These are phyloP conservation scores for Euryodendron excelsum DNA, from an alignment of 148 eudicot species.

Conservation along the genomic window DNA sequence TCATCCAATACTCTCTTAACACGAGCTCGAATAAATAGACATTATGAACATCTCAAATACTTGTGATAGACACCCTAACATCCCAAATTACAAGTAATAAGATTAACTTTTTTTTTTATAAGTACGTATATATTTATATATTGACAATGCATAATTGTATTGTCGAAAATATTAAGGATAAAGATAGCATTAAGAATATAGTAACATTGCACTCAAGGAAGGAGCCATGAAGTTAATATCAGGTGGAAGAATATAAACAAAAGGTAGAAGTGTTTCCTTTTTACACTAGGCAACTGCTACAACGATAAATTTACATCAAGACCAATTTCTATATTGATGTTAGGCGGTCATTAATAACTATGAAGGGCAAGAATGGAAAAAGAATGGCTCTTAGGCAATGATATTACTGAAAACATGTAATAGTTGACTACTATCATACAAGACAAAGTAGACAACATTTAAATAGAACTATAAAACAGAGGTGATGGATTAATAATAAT, in stretches of 20 bases:
- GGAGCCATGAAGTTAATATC: background rate
- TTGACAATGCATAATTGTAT: too few relatives aligned
- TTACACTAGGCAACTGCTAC: background rate
- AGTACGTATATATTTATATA: too few relatives aligned
- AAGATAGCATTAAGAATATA: background rate
- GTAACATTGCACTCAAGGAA: background rate
- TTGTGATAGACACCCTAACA: too few relatives aligned
- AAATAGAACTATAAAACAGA: background rate
- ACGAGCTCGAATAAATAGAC: too few relatives aligned
- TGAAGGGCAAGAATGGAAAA: slow-evolving; percentile 1
- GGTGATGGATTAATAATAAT: too few relatives aligned
- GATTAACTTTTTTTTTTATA: too few relatives aligned
- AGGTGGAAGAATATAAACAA: background rate
- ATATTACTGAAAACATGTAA: background rate
- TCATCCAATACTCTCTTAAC: too few relatives aligned
- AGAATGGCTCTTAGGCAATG: background rate
- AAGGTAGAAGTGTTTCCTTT: background rate
- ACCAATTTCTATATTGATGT: background rate
- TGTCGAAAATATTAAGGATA: background rate
- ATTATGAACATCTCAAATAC: too few relatives aligned
- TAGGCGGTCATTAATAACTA: background rate
- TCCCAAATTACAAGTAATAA: too few relatives aligned
- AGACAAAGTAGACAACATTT: slow-evolving; percentile 5
- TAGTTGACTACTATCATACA: background rate
- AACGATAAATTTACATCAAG: background rate